These are phyloP conservation scores for Candida morakotiae DNA, from an alignment of 805 yeast genomes.

Conservation along the genomic window DNA sequence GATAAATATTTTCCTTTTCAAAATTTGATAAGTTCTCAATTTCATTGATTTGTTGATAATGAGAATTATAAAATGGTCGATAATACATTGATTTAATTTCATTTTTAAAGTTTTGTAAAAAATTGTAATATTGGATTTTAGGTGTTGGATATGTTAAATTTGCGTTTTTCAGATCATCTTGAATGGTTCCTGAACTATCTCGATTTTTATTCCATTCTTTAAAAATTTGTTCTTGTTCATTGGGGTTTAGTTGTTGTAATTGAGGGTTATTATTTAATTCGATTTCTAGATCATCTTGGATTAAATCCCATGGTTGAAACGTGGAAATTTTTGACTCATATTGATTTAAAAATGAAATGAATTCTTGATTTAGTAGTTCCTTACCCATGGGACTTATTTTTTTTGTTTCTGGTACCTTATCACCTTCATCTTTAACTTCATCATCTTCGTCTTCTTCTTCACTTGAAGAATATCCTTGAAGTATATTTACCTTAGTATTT, in stretches of 20 bases:
- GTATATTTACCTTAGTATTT: conserved; percentile 8
- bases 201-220: conserved; percentile 21
- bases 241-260: conserved; percentile 9
- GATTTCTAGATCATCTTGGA: conserved; percentile 31
- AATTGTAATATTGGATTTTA: conserved; percentile 16
- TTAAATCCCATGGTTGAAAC: conserved; percentile 35
- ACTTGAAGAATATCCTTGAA: conserved; percentile 21
- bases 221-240: conserved; percentile 18
- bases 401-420: conserved; percentile 9
- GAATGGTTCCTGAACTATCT: too few species aligned
- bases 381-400: conserved; percentile 4
- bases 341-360: conserved; percentile 22
- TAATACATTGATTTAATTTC: conserved; percentile 24
- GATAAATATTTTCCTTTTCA: conserved; percentile 21
- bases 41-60: conserved; percentile 11
- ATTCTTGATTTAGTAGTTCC: conserved; percentile 14
- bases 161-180: conserved; percentile 3
- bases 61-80: conserved; percentile 21
- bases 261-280: conserved; percentile 25
- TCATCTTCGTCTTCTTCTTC: conserved; percentile 18
- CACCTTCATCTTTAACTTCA: conserved; percentile 2
- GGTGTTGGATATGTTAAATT: conserved; percentile 20
- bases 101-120: conserved; percentile 26
- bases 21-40: conserved; percentile 12
- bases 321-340: conserved; percentile 21